Evolutionary conservation across 2,329 filamentous ascomycete species (phyloP).

Genomic region (Lachnellula occidentalis): DNA sequence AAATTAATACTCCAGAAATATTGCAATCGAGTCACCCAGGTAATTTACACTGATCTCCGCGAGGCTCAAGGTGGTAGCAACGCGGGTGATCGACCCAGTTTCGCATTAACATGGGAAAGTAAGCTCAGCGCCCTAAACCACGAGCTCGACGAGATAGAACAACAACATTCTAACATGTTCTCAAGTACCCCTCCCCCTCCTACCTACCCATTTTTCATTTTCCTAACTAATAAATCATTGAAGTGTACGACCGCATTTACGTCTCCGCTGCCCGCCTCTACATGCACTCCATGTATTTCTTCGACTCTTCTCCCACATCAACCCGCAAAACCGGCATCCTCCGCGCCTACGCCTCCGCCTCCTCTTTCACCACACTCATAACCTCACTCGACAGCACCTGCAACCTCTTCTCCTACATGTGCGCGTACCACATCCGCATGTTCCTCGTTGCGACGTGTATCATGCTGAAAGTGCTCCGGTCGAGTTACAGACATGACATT

Average conservation of each 20-base stretch:
- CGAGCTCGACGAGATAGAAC: neutral
- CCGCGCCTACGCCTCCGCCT: conserved; percentile 6
- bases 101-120: neutral
- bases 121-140: neutral
- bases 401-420: conserved; percentile 4
- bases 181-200: neutral
- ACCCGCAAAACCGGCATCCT: conserved; percentile 9
- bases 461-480: conserved; percentile 8
- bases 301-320: conserved; percentile 10
- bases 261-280: conserved; percentile 19
- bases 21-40: conserved; percentile 3
- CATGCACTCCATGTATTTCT: conserved; percentile 22
- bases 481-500: conserved; percentile 10
- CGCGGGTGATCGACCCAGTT: neutral
- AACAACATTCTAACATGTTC: neutral
- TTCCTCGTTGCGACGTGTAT: conserved; percentile 4
- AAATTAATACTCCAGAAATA: conserved; percentile 10
- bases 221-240: neutral
- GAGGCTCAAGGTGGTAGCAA: neutral
- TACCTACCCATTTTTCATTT: neutral
- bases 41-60: neutral
- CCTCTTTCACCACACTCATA: conserved; percentile 4
- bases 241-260: conserved; percentile 1
- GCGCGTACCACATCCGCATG: conserved; percentile 1
- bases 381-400: neutral